Conservation (phyloP, 2,329 filamentous ascomycete species). For the Paramyrothecium roridum region DNA sequence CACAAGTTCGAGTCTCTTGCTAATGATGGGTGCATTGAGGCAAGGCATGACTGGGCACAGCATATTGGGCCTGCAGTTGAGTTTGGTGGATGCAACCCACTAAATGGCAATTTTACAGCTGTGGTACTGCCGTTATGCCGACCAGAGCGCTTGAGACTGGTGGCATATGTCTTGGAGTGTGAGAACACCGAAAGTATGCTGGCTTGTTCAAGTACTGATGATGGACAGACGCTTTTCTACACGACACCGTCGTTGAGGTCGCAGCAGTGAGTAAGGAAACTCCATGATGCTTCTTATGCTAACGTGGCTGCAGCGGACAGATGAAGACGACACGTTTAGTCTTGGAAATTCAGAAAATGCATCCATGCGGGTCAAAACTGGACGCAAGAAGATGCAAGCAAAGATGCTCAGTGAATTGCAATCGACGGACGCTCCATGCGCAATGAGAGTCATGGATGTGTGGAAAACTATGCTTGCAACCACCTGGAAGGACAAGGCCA, state of each 20-base stretch:
- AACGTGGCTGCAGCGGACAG: background rate
- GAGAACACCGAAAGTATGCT: too few species aligned
- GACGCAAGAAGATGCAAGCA: background rate
- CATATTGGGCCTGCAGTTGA: background rate
- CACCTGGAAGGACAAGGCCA: background rate
- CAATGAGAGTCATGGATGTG: background rate
- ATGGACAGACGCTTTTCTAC: background rate
- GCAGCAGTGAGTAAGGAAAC: background rate
- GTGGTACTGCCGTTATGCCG: background rate
- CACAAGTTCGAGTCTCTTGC: background rate
- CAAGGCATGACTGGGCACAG: background rate
- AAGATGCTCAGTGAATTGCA: background rate
- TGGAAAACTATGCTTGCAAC: background rate
- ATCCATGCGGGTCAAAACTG: background rate
- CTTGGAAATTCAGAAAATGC: too few species aligned
- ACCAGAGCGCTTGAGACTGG: background rate
- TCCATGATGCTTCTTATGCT: background rate
- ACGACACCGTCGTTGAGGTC: background rate
- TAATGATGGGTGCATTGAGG: background rate
- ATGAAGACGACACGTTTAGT: too few species aligned
- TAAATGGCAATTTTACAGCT: background rate
- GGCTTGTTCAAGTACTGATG: background rate
- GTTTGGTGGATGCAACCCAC: background rate
- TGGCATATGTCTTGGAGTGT: background rate
- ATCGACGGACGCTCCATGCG: background rate